These are phyloP conservation scores for Ogataea naganishii DNA, from an alignment of 805 yeast species.

Conservation along the genomic window DNA sequence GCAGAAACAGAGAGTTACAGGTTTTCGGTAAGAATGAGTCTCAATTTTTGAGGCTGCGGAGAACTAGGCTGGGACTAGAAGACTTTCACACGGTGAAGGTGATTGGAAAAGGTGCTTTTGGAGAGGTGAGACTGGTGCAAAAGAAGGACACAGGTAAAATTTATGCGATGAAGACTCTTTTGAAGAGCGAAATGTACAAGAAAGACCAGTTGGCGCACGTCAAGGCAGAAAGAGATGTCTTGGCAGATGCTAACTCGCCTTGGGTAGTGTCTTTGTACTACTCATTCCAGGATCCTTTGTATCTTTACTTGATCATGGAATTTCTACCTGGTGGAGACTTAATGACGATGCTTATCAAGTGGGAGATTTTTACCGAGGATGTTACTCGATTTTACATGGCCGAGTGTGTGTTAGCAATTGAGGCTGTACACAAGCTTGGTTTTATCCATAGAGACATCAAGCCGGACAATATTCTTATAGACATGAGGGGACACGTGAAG, in stretches of 20 bases:
- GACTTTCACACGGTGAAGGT: slow-evolving; percentile 88
- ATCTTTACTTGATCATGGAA: slow-evolving; percentile 73
- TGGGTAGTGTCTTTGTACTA: slow-evolving; percentile 83
- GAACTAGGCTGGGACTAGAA: slow-evolving; percentile 74
- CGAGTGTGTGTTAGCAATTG: slow-evolving; percentile 91
- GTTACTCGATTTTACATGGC: slow-evolving; percentile 92
- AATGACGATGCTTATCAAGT: slow-evolving; percentile 93
- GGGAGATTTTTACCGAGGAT: slow-evolving; percentile 91
- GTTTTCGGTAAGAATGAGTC: slow-evolving; percentile 85
- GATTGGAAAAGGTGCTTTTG: slow-evolving; percentile 95
- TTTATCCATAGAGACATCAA: slow-evolving; percentile 96
- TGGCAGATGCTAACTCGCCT: slow-evolving; percentile 83
- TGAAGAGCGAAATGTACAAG: slow-evolving; percentile 88
- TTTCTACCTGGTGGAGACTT: slow-evolving; percentile 77
- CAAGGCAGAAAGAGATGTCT: slow-evolving; percentile 90
- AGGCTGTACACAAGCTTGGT: slow-evolving; percentile 86
- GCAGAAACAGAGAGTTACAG: slow-evolving; percentile 72
- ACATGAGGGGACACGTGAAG: slow-evolving; percentile 56
- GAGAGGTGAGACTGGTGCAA: slow-evolving; percentile 92
- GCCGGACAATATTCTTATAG: slow-evolving; percentile 82
- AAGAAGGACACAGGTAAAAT: slow-evolving; percentile 87
- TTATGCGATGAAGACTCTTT: slow-evolving; percentile 88
- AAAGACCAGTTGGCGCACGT: slow-evolving; percentile 94
- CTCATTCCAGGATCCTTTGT: slow-evolving; percentile 72
- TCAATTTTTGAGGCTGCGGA: slow-evolving; percentile 71